phyloP scores from a whole-genome alignment of 1,139 yeast genomes.

The Candida sp. region DNA sequence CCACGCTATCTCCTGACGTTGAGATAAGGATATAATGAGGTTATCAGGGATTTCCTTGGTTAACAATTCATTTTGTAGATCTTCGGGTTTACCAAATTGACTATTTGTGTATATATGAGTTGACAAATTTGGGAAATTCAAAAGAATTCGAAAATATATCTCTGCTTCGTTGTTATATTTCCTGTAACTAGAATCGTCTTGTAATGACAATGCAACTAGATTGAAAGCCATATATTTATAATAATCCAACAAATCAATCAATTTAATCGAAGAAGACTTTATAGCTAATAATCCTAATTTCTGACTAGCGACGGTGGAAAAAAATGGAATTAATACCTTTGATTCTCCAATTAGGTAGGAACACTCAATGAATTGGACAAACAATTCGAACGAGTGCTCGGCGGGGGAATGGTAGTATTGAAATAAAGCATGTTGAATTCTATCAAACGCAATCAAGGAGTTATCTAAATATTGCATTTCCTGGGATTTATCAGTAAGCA shows the following conservation, averaged over 20 bases:
- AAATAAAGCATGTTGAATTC: conserved; percentile 6
- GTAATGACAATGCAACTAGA: conserved; percentile 18
- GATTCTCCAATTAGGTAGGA: conserved; percentile 24
- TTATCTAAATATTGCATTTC: conserved; percentile 8
- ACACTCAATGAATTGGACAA: conserved; percentile 17
- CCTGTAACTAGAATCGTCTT: neutral
- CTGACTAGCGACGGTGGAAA: conserved; percentile 14
- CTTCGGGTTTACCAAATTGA: conserved; percentile 4
- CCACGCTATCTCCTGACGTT: conserved; percentile 34
- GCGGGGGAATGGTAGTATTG: conserved; percentile 1
- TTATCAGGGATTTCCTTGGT: conserved; percentile 6
- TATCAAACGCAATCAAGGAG: conserved; percentile 4
- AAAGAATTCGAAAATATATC: conserved; percentile 21
- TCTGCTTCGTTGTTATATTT: conserved; percentile 19
- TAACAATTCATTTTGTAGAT: conserved; percentile 2
- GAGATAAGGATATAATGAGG: conserved; percentile 10
- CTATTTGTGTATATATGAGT: conserved; percentile 4
- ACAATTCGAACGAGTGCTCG: conserved; percentile 4
- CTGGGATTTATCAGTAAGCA: conserved; percentile 14
- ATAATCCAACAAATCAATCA: conserved; percentile 20
- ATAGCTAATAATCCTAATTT: conserved; percentile 19
- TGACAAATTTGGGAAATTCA: conserved; percentile 23
- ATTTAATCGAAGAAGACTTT: conserved; percentile 12
- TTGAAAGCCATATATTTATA: conserved; percentile 32
- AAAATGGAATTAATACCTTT: conserved; percentile 13